Evolutionary conservation across 768 basidiomycete species (phyloP).

Genomic region (Tubosaeta brunneosetosa): DNA sequence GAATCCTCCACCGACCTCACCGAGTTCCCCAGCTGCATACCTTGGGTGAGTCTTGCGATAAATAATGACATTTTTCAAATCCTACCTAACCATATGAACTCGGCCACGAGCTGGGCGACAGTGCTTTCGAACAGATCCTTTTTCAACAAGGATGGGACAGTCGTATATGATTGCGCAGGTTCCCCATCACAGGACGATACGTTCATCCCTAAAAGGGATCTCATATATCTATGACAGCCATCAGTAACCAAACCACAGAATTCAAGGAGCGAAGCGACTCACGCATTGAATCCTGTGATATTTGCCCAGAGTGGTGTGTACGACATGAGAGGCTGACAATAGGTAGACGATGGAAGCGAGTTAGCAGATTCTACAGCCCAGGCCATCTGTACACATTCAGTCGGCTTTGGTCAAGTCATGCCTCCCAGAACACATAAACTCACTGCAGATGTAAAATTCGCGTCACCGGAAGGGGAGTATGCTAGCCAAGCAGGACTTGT

Average conservation of each 20-base stretch:
- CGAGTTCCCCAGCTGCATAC: background rate
- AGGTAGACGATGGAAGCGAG: background rate
- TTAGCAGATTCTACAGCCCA: background rate
- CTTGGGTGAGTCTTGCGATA: background rate
- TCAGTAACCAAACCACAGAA: background rate
- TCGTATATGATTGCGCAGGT: background rate
- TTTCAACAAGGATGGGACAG: background rate
- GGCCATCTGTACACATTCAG: background rate
- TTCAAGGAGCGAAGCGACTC: background rate
- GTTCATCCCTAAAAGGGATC: background rate
- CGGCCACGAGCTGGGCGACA: background rate
- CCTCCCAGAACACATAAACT: background rate
- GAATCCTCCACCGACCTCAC: background rate
- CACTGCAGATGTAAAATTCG: background rate
- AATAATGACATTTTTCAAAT: background rate
- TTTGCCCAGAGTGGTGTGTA: no score
- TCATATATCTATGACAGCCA: background rate
- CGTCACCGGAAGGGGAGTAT: background rate
- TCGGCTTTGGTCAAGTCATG: background rate
- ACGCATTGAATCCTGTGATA: background rate
- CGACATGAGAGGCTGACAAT: background rate
- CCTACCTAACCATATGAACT: background rate
- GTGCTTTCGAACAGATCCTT: background rate
- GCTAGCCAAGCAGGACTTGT: background rate
- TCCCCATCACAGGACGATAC: background rate